Percentiles rank a stretch among this genome's conserved stretches.
These are phyloP conservation scores for Fusarium sp. DNA, from an alignment of 2,329 filamentous ascomycete genomes.

Conservation along the genomic window DNA sequence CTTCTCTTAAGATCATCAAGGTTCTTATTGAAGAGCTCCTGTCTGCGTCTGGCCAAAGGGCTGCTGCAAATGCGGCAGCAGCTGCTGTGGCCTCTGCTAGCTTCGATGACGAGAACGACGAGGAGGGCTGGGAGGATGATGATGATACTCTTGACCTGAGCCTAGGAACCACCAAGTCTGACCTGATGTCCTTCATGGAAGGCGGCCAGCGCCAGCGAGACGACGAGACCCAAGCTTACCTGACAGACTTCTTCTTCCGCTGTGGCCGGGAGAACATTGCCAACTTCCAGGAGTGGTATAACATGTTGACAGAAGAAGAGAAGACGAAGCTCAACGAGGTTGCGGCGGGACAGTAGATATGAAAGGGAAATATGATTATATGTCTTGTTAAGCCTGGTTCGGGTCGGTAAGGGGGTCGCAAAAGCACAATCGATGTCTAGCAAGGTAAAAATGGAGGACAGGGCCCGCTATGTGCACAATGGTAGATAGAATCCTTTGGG, in stretches of 20 bases:
- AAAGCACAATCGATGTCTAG: conserved; percentile 4
- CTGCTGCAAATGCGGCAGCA: conserved; percentile 72
- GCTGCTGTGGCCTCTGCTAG: conserved; percentile 73
- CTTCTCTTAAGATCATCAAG: conserved; percentile 95
- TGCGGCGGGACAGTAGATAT: conserved; percentile 53
- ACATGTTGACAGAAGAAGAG: conserved; percentile 67
- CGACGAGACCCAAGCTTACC: conserved; percentile 89
- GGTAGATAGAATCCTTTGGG: conserved; percentile 22
- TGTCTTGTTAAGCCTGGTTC: conserved; percentile 12
- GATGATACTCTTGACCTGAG: conserved; percentile 82
- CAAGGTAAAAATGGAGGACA: background rate
- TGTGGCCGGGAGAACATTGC: conserved; percentile 69
- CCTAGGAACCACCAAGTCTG: conserved; percentile 74
- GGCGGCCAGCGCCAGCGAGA: conserved; percentile 77
- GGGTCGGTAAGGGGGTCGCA: conserved; percentile 15
- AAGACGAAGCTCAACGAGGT: conserved; percentile 69
- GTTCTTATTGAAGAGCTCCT: conserved; percentile 92
- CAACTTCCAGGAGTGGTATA: conserved; percentile 70
- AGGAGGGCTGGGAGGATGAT: conserved; percentile 92
- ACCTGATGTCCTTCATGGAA: conserved; percentile 84
- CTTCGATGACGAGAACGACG: conserved; percentile 75
- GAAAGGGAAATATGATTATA: conserved; percentile 4
- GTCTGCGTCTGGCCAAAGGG: conserved; percentile 78
- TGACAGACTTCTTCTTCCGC: conserved; percentile 82
- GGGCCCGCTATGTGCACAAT: background rate